phyloP scores from a whole-genome alignment of 2,329 filamentous ascomycete species.

The Aspergillus ochraceus region DNA sequence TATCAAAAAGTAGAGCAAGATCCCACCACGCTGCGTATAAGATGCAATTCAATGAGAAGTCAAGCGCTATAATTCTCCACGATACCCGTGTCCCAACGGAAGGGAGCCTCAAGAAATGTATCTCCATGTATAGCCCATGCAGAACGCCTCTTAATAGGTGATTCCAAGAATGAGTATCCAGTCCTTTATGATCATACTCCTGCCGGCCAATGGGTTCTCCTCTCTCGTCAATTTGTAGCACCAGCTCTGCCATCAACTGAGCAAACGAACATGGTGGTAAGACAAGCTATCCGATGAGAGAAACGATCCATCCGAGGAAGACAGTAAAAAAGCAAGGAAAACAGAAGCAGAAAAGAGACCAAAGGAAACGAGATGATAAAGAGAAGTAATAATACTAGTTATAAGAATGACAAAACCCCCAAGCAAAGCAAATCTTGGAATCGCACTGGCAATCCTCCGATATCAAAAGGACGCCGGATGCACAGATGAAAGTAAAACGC shows the following conservation, averaged over 20 bases:
- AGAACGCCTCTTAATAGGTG: conserved; percentile 22
- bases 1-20: neutral
- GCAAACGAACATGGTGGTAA: neutral
- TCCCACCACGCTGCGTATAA: conserved; percentile 3
- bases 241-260: neutral
- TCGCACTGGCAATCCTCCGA: neutral
- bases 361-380: neutral
- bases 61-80: conserved; percentile 16
- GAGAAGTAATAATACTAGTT: neutral
- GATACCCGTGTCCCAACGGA: conserved; percentile 13
- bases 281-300: neutral
- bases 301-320: neutral
- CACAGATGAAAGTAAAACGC: neutral
- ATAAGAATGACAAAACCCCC: neutral
- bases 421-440: neutral
- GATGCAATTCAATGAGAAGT: conserved; percentile 8
- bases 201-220: neutral
- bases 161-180: conserved; percentile 7
- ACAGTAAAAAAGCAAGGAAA: neutral
- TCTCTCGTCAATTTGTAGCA: neutral
- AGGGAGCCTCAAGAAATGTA: conserved; percentile 18
- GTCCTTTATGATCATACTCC: conserved; percentile 6
- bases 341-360: neutral
- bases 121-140: conserved; percentile 26
- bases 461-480: neutral